A percentile compares a stretch with the other conserved stretches of the same genome.
Conservation (phyloP, 306 rosid species). For the Ziziphus jujuba region DNA sequence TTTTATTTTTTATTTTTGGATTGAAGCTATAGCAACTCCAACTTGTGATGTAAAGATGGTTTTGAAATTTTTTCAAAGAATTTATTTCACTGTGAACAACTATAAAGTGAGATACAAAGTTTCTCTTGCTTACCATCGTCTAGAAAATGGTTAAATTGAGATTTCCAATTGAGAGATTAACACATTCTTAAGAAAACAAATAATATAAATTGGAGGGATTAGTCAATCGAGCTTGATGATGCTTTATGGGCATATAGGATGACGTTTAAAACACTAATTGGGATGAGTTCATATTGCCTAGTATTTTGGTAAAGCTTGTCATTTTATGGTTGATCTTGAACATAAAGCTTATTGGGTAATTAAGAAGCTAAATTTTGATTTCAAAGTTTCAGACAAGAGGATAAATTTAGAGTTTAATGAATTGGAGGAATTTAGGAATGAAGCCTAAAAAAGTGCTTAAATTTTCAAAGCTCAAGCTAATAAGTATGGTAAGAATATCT, state of each 20-base stretch:
- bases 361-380: too few relatives aligned
- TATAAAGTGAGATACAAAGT: background rate
- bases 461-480: too few relatives aligned
- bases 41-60: too few relatives aligned
- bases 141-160: background rate
- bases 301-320: constrained; percentile 7
- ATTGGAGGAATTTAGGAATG: too few relatives aligned
- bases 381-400: too few relatives aligned
- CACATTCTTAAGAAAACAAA: background rate
- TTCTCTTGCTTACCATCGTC: background rate
- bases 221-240: background rate
- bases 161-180: background rate
- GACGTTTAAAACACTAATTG: background rate
- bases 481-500: too few relatives aligned
- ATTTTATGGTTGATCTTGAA: background rate
- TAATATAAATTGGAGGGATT: background rate
- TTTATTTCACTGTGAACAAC: too few relatives aligned
- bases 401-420: too few relatives aligned
- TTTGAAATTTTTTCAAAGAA: too few relatives aligned
- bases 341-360: background rate
- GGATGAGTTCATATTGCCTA: background rate
- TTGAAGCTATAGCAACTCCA: too few relatives aligned
- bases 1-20: too few relatives aligned
- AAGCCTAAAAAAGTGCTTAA: too few relatives aligned
- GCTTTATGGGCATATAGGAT: background rate